phyloP scores from a whole-genome alignment of 192 early-diverging fungal genomes.

The Podochytrium sp. region DNA sequence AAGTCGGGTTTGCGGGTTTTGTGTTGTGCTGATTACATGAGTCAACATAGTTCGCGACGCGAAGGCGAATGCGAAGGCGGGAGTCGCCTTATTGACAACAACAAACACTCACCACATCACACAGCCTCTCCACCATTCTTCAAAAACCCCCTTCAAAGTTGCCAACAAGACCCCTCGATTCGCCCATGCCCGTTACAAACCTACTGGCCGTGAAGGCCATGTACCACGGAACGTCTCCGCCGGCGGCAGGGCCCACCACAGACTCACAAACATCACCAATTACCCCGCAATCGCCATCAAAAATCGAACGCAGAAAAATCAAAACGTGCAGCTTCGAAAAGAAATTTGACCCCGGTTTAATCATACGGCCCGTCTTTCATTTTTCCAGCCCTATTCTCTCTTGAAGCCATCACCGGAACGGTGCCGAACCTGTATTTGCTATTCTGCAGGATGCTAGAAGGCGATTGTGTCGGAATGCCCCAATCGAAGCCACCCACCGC shows the following conservation, averaged over 20 bases:
- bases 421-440: conserved; percentile 81
- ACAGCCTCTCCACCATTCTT: conserved; percentile 22
- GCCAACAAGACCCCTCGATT: conserved; percentile 19
- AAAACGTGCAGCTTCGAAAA: conserved; percentile 51
- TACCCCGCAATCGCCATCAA: conserved; percentile 47
- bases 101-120: not conserved
- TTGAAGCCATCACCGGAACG: conserved; percentile 85
- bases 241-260: conserved; percentile 6
- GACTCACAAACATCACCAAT: conserved; percentile 56
- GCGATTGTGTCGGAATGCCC: conserved; percentile 93
- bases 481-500: conserved; percentile 82
- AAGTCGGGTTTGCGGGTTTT: too few relatives aligned
- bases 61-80: not conserved
- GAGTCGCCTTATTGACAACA: not conserved
- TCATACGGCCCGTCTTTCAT: conserved; percentile 15
- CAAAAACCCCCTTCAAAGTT: conserved; percentile 17
- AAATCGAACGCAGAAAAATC: conserved; percentile 11
- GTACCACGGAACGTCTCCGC: not conserved
- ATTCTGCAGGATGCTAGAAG: conserved; percentile 76
- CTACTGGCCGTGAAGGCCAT: conserved; percentile 21
- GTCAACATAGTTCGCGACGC: not conserved
- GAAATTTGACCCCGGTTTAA: conserved; percentile 62
- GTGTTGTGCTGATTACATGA: too few relatives aligned
- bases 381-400: conserved; percentile 85
- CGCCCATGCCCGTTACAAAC: conserved; percentile 12